Conservation (phyloP, 495 filamentous ascomycete species). For the Tuber aestivum region DNA sequence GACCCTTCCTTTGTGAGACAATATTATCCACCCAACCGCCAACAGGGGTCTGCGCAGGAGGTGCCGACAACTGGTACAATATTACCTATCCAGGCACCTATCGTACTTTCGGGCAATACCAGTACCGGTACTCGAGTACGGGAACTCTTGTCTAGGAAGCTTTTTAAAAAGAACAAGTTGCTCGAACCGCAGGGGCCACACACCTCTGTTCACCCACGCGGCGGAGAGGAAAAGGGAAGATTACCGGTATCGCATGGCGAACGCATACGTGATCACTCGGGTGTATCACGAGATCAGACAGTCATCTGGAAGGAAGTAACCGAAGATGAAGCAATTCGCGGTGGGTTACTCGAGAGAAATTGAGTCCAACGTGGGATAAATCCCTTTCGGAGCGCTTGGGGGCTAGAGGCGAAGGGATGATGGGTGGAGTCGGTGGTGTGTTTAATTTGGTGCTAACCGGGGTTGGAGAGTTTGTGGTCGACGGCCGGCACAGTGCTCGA, state of each 20-base stretch:
- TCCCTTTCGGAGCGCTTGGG: not conserved
- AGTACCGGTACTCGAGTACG: too few relatives aligned
- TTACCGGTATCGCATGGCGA: conserved; percentile 1
- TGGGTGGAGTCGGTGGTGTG: not conserved
- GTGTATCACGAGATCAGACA: not conserved
- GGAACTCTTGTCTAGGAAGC: too few relatives aligned
- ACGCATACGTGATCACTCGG: not conserved
- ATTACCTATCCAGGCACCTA: too few relatives aligned
- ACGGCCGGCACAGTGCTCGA: too few relatives aligned
- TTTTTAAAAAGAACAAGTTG: too few relatives aligned
- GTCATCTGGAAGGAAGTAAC: not conserved
- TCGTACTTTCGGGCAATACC: too few relatives aligned
- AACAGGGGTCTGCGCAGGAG: too few relatives aligned
- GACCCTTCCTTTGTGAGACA: too few relatives aligned
- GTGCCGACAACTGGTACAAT: too few relatives aligned
- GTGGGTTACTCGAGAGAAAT: not conserved
- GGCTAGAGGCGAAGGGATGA: not conserved
- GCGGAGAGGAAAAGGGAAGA: not conserved
- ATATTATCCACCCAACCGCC: too few relatives aligned
- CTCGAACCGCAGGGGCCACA: too few relatives aligned
- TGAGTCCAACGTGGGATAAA: not conserved
- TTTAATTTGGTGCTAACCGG: not conserved
- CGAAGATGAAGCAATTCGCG: not conserved
- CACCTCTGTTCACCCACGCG: not conserved
- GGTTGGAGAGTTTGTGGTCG: not conserved